Evolutionary conservation across 2,329 filamentous ascomycete species (phyloP), one percentile per base, ranked within the genome.

Genomic region (Trichoderma breve): DNA sequence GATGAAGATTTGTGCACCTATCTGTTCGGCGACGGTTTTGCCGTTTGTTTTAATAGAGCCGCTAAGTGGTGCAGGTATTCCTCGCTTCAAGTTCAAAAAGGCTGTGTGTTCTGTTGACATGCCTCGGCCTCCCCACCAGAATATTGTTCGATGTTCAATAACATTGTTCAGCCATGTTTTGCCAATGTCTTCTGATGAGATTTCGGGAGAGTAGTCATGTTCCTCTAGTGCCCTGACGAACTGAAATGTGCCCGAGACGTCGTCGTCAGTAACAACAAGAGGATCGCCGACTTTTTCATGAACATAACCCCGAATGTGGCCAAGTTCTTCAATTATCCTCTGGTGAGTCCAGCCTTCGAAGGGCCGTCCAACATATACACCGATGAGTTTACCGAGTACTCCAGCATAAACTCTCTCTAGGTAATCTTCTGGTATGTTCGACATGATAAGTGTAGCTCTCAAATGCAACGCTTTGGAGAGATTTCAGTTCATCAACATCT

Each of bases 81-180:
- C 80, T 7, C 75, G 75, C 73, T 81, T 80, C 18, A 84, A 74
- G 68, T 84, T 82, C 2, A 82, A 74, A 58, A 75, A 82, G 9
- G 80, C 79, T 15, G 81, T 83, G 64, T 83, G 81, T 71, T 83
- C 81, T 0, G 81, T 82, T 2, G 79, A 81, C 8, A 82, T 77
- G 6, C 81, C 81, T 11, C 75, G 75, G 14, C 81, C 81, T 5
- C 81, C 81, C 81, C 81, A 83, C 81, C 81, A 82, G 47, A 83
- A 79, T 61, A 81, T 75, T 6, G 79, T 78, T 1, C 75, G 76
- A 11, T 74, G 61, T 53, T 74, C 71, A 36, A 74, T 66, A 26
- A 74, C 60, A 30, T 74, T 39, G 15, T 74, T 74, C 9, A 74
- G 60, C 73, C 73, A 74, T 11, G 73, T 73, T 61, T 72, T 68